Conservation (phyloP, 202 grass and related monocot genomes). For the Dendrocalamus latiflorus region DNA sequence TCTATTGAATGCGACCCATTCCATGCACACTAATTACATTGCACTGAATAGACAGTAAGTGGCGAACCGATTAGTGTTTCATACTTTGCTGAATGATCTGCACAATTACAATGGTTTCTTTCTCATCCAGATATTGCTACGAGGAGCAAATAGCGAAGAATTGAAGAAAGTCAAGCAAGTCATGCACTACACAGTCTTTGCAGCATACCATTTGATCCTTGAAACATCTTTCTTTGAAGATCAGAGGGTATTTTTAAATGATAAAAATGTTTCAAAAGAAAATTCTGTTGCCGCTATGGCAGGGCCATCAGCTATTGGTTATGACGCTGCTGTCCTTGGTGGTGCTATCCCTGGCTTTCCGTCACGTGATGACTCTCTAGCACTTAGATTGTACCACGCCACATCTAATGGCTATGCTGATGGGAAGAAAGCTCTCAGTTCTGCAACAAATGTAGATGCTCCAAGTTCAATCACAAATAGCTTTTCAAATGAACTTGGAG, state of each 20-base stretch:
- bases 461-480: constrained; percentile 18
- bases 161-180: constrained; percentile 93
- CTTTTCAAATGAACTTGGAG: constrained; percentile 21
- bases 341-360: constrained; percentile 25
- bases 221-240: constrained; percentile 99
- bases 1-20: not conserved
- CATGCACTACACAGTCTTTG: constrained; percentile 93
- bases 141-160: constrained; percentile 75
- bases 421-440: constrained; percentile 28
- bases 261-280: constrained; percentile 51
- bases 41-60: not conserved
- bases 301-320: constrained; percentile 10
- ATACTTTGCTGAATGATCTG: constrained; percentile 10
- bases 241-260: constrained; percentile 84
- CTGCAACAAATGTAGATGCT: constrained; percentile 24
- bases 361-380: constrained; percentile 38
- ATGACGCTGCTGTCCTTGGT: constrained; percentile 23
- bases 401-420: constrained; percentile 46
- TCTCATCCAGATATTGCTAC: constrained; percentile 82
- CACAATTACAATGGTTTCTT: constrained; percentile 26
- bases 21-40: not conserved
- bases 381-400: constrained; percentile 43
- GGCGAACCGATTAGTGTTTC: not conserved
- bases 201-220: constrained; percentile 94
- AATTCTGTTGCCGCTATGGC: constrained; percentile 13